Percentiles rank a stretch among this genome's conserved stretches.
Conservation (phyloP, 345 rosid genomes). For the Carallia pectinifolia region DNA sequence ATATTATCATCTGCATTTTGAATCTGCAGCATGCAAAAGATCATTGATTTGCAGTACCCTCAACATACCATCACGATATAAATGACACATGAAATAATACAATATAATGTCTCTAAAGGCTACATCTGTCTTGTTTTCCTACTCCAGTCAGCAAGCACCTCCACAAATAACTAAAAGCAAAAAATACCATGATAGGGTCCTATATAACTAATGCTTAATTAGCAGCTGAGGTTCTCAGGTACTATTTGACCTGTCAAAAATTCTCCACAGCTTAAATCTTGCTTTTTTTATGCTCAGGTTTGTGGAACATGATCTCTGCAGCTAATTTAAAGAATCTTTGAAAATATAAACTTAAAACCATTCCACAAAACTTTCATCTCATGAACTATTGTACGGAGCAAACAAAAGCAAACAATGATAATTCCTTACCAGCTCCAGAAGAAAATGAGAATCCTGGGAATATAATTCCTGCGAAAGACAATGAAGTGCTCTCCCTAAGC, state of each 20-base stretch:
- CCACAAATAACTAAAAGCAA: not conserved
- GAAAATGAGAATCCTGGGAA: slow-evolving; percentile 97
- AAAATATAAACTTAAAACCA: too few relatives aligned
- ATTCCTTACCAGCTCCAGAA: slow-evolving; percentile 87
- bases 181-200: too few relatives aligned
- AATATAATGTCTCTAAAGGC: not conserved
- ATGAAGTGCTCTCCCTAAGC: slow-evolving; percentile 95
- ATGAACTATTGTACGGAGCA: not conserved
- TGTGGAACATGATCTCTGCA: too few relatives aligned
- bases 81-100: not conserved
- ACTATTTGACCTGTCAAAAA: too few relatives aligned
- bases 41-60: not conserved
- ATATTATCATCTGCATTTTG: slow-evolving; percentile 97
- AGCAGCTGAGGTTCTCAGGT: too few relatives aligned
- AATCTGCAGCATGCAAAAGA: slow-evolving; percentile 53
- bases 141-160: not conserved
- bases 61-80: not conserved
- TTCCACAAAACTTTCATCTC: not conserved
- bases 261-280: too few relatives aligned
- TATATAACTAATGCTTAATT: too few relatives aligned
- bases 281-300: too few relatives aligned
- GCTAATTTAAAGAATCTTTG: too few relatives aligned
- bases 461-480: slow-evolving; percentile 97
- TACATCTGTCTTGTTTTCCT: not conserved
- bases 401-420: not conserved